Evolutionary conservation across 345 rosid species (phyloP), one percentile per base, ranked within the genome.

Genomic region (Ricinus communis): DNA sequence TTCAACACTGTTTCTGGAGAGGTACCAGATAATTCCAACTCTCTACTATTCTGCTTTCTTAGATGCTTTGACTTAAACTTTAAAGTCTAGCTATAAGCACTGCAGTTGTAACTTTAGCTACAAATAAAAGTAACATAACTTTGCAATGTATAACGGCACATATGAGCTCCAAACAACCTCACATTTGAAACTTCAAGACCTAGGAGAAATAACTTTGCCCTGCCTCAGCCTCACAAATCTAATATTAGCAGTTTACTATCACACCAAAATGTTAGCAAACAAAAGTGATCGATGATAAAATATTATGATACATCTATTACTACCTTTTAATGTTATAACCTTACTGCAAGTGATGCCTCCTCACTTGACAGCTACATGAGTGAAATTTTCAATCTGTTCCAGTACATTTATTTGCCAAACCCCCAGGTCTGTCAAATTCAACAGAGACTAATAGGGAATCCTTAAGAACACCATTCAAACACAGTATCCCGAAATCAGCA

Each of bases 1-100:
- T 95, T 67, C 97, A 92, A 38, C 86, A 95, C 51, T 90, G 97
- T 82, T 92, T 95, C 84, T 95, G 99, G 99, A 87, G 84, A 87
- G 97, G 97, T 93, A 52, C 40, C 62, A 59, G 25, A 57, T 43
- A 53, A 45, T 51, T 9, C 28, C 38, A n/a, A 40, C 41, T 38
- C 33, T 25, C 28, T 47, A 33, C 30, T 73, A 30, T 19, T 64
- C 30, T 45, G 18, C 18, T 24, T 12, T 53, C 0, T 30, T 33
- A 5, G 3, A 5, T 50, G 19, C 59, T 31, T 33, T 50, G 4
- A 11, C 6, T 33, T 33, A 33, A 14, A 52, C 8, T 46, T 13
- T 11, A 30, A 69, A 28, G 14, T 8, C 4, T n/a, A 28, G 55
- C 45, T 21, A 58, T 45, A 0, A 38, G 46, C 19, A 15, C 31